Conservation (phyloP, 352 stramenopile genomes). For the Nothophytophthora sp. region DNA sequence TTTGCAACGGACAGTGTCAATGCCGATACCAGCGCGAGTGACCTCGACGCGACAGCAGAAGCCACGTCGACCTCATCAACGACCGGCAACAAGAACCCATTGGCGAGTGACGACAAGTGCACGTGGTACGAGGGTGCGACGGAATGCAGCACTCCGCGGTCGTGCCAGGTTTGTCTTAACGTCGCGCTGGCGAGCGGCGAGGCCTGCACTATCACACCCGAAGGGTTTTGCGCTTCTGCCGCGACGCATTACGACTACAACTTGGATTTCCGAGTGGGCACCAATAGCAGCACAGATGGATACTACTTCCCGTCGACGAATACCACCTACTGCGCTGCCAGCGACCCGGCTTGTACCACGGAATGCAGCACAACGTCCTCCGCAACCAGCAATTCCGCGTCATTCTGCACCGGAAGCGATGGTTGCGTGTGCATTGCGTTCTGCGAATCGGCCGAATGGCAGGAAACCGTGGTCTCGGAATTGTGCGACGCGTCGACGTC, state of each 20-base stretch:
- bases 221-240: conserved; percentile 35
- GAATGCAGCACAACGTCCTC: conserved; percentile 15
- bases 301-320: conserved; percentile 53
- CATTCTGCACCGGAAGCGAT: conserved; percentile 27
- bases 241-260: conserved; percentile 18
- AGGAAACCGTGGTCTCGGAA: conserved; percentile 7
- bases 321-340: conserved; percentile 46
- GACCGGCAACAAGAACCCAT: conserved; percentile 18
- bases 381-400: conserved; percentile 14
- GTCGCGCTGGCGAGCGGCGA: conserved; percentile 17
- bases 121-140: conserved; percentile 34
- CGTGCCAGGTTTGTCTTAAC: conserved; percentile 46
- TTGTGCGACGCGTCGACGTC: conserved; percentile 11
- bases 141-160: conserved; percentile 27
- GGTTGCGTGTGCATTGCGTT: conserved; percentile 40
- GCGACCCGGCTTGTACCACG: conserved; percentile 23
- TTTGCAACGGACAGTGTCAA: conserved; percentile 15
- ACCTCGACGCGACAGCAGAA: neutral
- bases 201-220: conserved; percentile 35
- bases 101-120: conserved; percentile 32
- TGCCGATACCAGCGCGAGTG: conserved; percentile 10
- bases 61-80: neutral
- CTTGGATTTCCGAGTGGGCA: conserved; percentile 28
- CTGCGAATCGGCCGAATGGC: conserved; percentile 36
- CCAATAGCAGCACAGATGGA: conserved; percentile 8